Base-by-base conservation (phyloP, 805 yeast genomes). In the Lachancea nothofagi region DNA sequence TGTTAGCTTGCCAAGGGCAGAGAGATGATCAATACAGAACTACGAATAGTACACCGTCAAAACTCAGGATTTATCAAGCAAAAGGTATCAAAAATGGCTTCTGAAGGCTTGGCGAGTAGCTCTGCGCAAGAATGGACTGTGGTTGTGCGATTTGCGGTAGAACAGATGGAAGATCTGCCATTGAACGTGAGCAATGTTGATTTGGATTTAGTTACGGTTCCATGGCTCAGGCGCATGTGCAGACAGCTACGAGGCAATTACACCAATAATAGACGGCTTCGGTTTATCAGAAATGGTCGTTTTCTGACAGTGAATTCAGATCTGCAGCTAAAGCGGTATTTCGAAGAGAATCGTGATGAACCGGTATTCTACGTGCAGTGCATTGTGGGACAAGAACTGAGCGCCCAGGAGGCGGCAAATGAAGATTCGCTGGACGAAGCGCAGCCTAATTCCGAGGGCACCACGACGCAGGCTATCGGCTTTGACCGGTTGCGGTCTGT, bases 401-500 rank as follows among this genome's bases (percentile, higher is more conserved):
- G 36, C 12, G 45, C 77, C 24, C 71, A 68, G 0, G 74, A 69
- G 12, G 59, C 85, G 21, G 68, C 64, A 1, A 66, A 74, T 31
- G 95, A 84, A 49, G 76, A 71, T 36, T 73, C 71, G 36, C 49
- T 75, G 36, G 89, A 83, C 52, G 59, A 57, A 40, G 44, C 43
- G 4, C 46, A 46, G 10, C 52, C 48, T 3, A 33, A 20, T n/a
- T 39, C 47, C 2, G 54, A 46, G 21, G 51, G 49, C 2, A 43
- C 51, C n/a, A 66, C 67, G 32, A 58, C 65, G 43, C 78, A 76
- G 25, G 88, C 86, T 10, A 74, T 80, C 12, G 96, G 97, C 2
- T 86, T 89, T 58, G 96, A 89, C 59, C 64, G 96, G 29, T 66
- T 89, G 38, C 69, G 88, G 13, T 76, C 78, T 23, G 89, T 88